phyloP scores from a whole-genome alignment of 2,329 filamentous ascomycete genomes.

The Sclerotiophoma versabilis region DNA sequence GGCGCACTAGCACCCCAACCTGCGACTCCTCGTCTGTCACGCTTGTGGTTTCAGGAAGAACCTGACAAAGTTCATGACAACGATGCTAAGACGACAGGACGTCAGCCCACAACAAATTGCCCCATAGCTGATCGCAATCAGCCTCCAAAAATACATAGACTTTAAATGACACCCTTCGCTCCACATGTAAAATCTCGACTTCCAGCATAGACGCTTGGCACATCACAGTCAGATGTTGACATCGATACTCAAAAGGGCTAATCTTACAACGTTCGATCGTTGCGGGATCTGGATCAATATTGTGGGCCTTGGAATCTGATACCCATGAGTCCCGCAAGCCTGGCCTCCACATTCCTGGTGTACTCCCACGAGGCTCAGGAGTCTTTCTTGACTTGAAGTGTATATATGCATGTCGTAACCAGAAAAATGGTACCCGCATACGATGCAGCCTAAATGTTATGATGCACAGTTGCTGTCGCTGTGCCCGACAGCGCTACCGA shows the following conservation, averaged over 20 bases:
- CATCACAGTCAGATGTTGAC: neutral
- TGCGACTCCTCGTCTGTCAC: conserved; percentile 8
- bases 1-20: neutral
- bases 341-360: neutral
- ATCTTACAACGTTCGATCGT: neutral
- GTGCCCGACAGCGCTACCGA: neutral
- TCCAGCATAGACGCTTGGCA: neutral
- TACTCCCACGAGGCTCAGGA: neutral
- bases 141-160: neutral
- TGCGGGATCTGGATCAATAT: neutral
- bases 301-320: neutral
- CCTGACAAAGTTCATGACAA: conserved; percentile 1
- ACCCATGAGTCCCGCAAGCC: neutral
- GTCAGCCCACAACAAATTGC: neutral
- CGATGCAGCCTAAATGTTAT: no score
- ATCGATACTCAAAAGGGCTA: neutral
- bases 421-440: neutral
- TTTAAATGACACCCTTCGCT: neutral
- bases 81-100: neutral
- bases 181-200: neutral
- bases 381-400: neutral
- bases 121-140: conserved; percentile 5
- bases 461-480: neutral
- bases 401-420: neutral
- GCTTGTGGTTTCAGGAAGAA: conserved; percentile 13